A percentile compares a stretch with the other conserved stretches of the same genome.
phyloP scores from a whole-genome alignment of 2,329 filamentous ascomycete genomes.

The Epichloe baconii region DNA sequence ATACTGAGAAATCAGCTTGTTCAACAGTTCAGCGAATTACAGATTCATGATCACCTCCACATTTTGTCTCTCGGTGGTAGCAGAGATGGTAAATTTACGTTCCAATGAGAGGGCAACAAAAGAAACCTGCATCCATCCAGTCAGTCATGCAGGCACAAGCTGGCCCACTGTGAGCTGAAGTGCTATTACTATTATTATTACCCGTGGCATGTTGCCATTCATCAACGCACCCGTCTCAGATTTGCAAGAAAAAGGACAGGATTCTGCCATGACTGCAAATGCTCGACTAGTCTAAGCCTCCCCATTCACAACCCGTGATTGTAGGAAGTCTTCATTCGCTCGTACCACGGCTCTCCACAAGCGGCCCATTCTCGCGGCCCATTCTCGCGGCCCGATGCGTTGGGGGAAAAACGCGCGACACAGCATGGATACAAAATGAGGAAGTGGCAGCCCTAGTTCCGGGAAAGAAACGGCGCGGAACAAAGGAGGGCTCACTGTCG shows the following conservation, averaged over 20 bases:
- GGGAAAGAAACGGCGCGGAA: not conserved
- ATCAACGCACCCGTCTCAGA: not conserved
- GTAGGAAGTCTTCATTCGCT: no score
- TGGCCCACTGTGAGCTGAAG: not conserved
- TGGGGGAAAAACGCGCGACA: no score
- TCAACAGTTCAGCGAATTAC: not conserved
- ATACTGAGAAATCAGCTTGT: not conserved
- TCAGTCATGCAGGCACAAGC: slow-evolving; percentile 3
- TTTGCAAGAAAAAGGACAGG: not conserved
- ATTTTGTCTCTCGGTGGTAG: not conserved
- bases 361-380: no score
- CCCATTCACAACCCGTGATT: no score
- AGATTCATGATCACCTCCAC: not conserved
- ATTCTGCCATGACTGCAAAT: not conserved
- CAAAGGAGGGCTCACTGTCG: not conserved
- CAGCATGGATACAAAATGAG: no score
- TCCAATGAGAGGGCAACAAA: not conserved
- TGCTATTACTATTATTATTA: not conserved
- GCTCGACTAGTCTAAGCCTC: no score
- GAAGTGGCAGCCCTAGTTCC: not conserved
- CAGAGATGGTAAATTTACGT: not conserved
- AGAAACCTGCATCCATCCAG: not conserved
- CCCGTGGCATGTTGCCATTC: not conserved
- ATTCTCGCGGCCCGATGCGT: no score
- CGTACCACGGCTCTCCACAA: no score